Evolutionary conservation across 345 rosid species (phyloP).

Genomic region (Psidium friedrichsthalianum): DNA sequence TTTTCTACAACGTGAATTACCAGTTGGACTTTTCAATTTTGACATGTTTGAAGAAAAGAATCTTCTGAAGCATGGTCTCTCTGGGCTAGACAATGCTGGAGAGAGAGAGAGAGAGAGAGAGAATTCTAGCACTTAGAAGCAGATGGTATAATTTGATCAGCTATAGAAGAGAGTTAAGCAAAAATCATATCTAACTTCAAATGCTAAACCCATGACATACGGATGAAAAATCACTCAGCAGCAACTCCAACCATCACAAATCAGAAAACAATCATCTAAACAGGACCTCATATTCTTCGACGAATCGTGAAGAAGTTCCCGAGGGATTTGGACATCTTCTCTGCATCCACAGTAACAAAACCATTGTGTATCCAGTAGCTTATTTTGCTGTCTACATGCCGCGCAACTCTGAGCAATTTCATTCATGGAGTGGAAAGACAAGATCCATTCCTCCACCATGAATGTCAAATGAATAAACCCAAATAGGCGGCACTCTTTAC

Average conservation of each 20-base stretch:
- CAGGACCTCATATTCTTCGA: slow-evolving; percentile 9
- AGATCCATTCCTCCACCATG: slow-evolving; percentile 99
- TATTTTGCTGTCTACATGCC: slow-evolving; percentile 61
- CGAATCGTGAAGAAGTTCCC: slow-evolving; percentile 95
- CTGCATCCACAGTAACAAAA: slow-evolving; percentile 85
- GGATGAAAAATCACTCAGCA: neutral
- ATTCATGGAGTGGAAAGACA: slow-evolving; percentile 93
- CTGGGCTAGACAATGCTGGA: neutral
- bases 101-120: neutral
- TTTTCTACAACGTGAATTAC: neutral
- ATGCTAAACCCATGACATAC: neutral
- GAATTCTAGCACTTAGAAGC: neutral
- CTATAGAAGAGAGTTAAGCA: slow-evolving; percentile 17
- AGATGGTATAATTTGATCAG: slow-evolving; percentile 66
- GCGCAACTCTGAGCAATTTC: slow-evolving; percentile 98
- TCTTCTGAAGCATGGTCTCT: neutral
- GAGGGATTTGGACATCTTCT: slow-evolving; percentile 95
- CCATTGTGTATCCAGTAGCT: slow-evolving; percentile 94
- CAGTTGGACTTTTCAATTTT: neutral
- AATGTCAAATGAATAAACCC: slow-evolving; percentile 66
- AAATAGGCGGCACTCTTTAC: slow-evolving; percentile 31
- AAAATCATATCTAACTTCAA: neutral
- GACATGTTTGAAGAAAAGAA: neutral
- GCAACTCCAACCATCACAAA: neutral
- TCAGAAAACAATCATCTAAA: neutral